phyloP scores from a whole-genome alignment of 306 rosid species.

The Cyamopsis tetragonoloba region DNA sequence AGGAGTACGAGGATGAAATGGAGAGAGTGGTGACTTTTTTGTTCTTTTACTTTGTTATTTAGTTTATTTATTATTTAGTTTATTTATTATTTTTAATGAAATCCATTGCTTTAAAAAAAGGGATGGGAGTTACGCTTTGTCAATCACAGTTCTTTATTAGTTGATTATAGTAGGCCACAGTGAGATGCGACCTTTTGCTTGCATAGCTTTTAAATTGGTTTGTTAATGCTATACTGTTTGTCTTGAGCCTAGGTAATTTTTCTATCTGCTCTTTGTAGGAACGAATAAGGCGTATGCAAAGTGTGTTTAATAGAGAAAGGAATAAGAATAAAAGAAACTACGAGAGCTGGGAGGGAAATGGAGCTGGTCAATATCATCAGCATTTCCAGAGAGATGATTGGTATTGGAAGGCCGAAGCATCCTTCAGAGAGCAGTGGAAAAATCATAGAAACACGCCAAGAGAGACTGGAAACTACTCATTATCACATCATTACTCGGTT shows the following conservation, averaged over 20 bases:
- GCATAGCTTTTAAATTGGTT: neutral
- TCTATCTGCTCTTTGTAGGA: slow-evolving; percentile 46
- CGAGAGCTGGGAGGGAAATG: slow-evolving; percentile 80
- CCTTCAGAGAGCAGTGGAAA: slow-evolving; percentile 54
- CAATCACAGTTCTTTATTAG: neutral
- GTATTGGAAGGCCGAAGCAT: slow-evolving; percentile 81
- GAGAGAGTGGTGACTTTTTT: slow-evolving; percentile 74
- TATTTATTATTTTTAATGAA: neutral
- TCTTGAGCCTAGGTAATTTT: slow-evolving; percentile 1
- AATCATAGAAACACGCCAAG: slow-evolving; percentile 58
- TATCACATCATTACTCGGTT: slow-evolving; percentile 87
- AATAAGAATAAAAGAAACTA: slow-evolving; percentile 53
- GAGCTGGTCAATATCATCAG: slow-evolving; percentile 50
- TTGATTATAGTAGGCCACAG: neutral
- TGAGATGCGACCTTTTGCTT: neutral
- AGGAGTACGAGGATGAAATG: slow-evolving; percentile 87
- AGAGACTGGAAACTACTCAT: slow-evolving; percentile 43
- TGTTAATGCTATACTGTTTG: neutral
- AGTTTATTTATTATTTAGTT: neutral
- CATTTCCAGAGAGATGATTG: slow-evolving; percentile 87
- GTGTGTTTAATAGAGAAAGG: slow-evolving; percentile 92
- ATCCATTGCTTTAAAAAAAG: neutral
- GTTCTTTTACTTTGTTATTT: neutral
- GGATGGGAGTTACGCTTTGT: neutral
- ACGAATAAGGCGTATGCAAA: slow-evolving; percentile 92